Evolutionary conservation across 805 yeast species (phyloP), one percentile per base, ranked within the genome.

Genomic region (Suhomyces xylopsoci): DNA sequence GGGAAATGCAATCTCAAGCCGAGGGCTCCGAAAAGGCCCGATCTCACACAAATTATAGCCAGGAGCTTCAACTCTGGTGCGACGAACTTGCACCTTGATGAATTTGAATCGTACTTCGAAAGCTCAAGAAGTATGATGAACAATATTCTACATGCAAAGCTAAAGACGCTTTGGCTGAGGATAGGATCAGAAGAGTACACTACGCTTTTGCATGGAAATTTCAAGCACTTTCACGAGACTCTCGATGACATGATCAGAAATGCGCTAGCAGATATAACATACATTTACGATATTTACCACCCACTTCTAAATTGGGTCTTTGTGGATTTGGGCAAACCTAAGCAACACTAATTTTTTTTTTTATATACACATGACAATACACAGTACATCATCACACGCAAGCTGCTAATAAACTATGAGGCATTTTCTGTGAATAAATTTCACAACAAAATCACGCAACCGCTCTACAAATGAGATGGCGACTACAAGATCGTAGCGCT

Each of bases 241-340:
- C 49, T 54, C 9, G 32, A 45, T 15, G 25, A 12, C 14, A 17
- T 59, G 19, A 43, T 53, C 7, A 14, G 26, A 10, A 54, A 57
- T 7, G 45, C 58, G 6, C 12, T 43, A 15, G 40, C 26, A 1
- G 25, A 55, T 7, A 51, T 52, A 19, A 17, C 19, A 6, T 52
- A 46, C 24, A 54, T 64, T 10, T 66, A 65, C 54, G 49, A 55
- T 15, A 48, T 66, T 9, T 67, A 67, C 52, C 47, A 55, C 19
- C 70, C 69, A 12, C 49, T 65, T 12, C 49, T 67, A 7, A 59
- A 67, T 58, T 68, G 71, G 73, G 63, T 68, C 7, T 59, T 63
- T 53, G 43, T 45, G 38, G 71, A 67, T 51, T 47, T 66, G 22
- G 67, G 66, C 26, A 8, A 46, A 9, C 49, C 52, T 5, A 25